A percentile compares a stretch with the other conserved stretches of the same genome.
These are phyloP conservation scores for Sergeia podlipaevii DNA, from an alignment of 208 protist species.

Conservation along the genomic window DNA sequence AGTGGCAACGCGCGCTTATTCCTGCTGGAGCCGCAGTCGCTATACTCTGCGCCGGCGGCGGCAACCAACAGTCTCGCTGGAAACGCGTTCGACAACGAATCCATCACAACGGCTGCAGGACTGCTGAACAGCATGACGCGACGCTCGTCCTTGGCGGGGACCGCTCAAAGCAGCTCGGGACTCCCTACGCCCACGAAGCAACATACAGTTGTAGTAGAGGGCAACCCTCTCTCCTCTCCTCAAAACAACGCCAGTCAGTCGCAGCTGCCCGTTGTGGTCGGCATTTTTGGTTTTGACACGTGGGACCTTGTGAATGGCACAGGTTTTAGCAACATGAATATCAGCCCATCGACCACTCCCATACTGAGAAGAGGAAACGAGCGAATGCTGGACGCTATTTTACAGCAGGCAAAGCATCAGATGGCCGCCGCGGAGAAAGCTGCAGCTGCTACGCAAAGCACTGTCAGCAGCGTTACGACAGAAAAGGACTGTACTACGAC, in stretches of 20 bases:
- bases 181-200: background rate
- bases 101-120: background rate
- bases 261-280: conserved; percentile 18
- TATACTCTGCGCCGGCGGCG: background rate
- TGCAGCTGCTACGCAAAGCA: too few species aligned
- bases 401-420: too few species aligned
- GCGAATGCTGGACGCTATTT: too few species aligned
- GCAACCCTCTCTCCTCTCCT: background rate
- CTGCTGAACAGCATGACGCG: background rate
- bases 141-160: background rate
- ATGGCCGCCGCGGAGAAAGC: too few species aligned
- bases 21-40: conserved; percentile 9
- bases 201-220: background rate
- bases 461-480: too few species aligned
- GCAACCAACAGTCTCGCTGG: background rate
- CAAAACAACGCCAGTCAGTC: background rate
- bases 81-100: background rate
- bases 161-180: background rate
- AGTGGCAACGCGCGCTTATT: conserved; percentile 72
- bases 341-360: too few species aligned
- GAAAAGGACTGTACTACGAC: too few species aligned
- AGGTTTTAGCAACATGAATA: too few species aligned
- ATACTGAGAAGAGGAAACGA: too few species aligned
- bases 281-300: conserved; percentile 34
- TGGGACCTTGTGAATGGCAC: conserved; percentile 24